phyloP scores from a whole-genome alignment of 306 rosid genomes.

The Prinsepia uniflora region DNA sequence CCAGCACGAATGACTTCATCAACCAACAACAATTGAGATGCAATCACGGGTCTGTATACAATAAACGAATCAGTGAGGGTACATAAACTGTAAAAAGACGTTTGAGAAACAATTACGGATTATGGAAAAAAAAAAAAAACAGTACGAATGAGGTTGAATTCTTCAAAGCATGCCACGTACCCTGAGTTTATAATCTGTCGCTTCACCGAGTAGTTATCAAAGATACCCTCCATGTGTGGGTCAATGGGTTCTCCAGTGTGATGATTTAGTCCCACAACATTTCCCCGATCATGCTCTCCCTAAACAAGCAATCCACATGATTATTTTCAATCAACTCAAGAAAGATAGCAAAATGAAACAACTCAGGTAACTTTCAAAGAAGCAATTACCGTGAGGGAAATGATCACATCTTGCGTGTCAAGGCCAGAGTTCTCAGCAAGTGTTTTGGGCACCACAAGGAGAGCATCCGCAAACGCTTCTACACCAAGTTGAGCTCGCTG shows the following conservation, averaged over 20 bases:
- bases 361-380: neutral
- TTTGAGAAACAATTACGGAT: neutral
- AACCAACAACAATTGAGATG: slow-evolving; percentile 86
- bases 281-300: slow-evolving; percentile 93
- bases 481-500: slow-evolving; percentile 99
- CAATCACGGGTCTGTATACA: slow-evolving; percentile 81
- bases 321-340: neutral
- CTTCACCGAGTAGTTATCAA: slow-evolving; percentile 90
- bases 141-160: too few species aligned
- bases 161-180: slow-evolving; percentile 25
- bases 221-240: slow-evolving; percentile 95
- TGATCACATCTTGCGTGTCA: slow-evolving; percentile 89
- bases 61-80: neutral
- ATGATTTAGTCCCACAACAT: slow-evolving; percentile 73
- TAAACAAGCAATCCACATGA: slow-evolving; percentile 36
- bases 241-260: slow-evolving; percentile 87
- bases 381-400: slow-evolving; percentile 62
- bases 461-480: slow-evolving; percentile 95
- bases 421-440: slow-evolving; percentile 97
- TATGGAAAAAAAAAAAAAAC: neutral
- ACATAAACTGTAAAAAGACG: neutral
- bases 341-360: neutral
- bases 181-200: slow-evolving; percentile 93
- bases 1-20: slow-evolving; percentile 99
- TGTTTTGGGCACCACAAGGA: slow-evolving; percentile 94